Evolutionary conservation across 345 rosid species (phyloP).

Genomic region (Salix suchowensis): DNA sequence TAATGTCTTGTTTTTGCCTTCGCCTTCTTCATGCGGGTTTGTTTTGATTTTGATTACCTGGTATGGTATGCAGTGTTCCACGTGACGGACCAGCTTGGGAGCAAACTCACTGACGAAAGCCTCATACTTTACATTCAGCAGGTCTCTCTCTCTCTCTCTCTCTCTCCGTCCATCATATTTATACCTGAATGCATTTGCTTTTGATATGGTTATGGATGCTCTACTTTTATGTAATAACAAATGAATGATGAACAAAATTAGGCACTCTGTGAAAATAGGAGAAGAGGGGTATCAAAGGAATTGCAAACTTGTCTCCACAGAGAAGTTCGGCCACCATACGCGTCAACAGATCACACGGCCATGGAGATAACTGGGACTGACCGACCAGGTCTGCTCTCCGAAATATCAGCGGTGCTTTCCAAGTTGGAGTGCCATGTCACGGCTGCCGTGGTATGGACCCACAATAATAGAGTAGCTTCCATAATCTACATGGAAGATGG

Average conservation of each 20-base stretch:
- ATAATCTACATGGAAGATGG: conserved; percentile 68
- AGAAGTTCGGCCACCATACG: conserved; percentile 49
- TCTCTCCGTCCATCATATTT: no score
- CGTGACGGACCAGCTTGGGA: conserved; percentile 73
- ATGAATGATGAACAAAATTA: conserved; percentile 11
- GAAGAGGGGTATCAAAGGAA: conserved; percentile 42
- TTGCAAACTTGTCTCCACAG: conserved; percentile 37
- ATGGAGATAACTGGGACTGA: conserved; percentile 68
- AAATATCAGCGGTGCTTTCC: conserved; percentile 62
- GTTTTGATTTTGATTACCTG: not conserved
- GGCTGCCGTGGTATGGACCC: conserved; percentile 76
- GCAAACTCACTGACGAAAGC: conserved; percentile 57
- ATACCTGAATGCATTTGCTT: not conserved
- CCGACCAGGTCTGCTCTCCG: conserved; percentile 78
- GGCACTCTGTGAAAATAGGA: conserved; percentile 60
- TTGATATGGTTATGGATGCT: not conserved
- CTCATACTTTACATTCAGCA: conserved; percentile 62
- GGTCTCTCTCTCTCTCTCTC: conserved; percentile 36
- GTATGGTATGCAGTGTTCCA: conserved; percentile 52
- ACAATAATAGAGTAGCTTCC: conserved; percentile 61
- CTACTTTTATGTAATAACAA: not conserved
- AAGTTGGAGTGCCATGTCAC: conserved; percentile 67
- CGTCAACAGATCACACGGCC: conserved; percentile 64
- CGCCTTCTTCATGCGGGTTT: conserved; percentile 13
- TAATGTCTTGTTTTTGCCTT: not conserved